A percentile compares a stretch with the other conserved stretches of the same genome.
These are phyloP conservation scores for Corymbia citriodora DNA, from an alignment of 441 rosid species.

Conservation along the genomic window DNA sequence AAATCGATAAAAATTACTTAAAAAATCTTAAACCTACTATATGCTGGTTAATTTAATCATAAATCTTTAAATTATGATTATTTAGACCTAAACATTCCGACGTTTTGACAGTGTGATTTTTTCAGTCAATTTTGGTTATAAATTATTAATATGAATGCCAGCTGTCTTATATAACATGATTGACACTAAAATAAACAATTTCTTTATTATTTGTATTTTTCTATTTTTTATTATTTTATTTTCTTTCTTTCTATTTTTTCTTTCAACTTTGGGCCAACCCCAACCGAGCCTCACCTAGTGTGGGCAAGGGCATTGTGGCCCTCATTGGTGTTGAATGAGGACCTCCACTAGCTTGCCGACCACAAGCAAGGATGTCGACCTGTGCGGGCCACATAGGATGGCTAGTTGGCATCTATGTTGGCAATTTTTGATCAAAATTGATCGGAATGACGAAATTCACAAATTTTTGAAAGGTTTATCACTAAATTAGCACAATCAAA, in stretches of 20 bases:
- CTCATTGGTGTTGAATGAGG: neutral
- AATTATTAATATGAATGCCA: neutral
- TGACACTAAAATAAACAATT: fast-evolving
- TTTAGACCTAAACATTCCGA: neutral
- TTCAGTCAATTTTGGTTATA: neutral
- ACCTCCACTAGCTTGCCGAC: neutral
- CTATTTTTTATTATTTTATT: neutral
- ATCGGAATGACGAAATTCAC: neutral
- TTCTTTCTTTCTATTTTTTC: neutral
- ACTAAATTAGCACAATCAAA: neutral
- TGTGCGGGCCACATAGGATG: neutral
- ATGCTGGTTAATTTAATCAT: fast-evolving
- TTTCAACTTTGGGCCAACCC: fast-evolving
- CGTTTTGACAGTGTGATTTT: no score
- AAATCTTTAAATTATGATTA: neutral
- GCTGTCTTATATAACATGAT: neutral
- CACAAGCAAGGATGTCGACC: no score
- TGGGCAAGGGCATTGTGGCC: neutral
- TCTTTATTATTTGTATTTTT: neutral
- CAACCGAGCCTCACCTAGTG: neutral
- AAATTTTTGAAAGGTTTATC: fast-evolving
- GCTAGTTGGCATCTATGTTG: neutral
- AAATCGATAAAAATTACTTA: neutral
- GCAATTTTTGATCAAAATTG: fast-evolving
- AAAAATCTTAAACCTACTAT: neutral